Conservation (phyloP, 257 asterid species). For the Capsicum chinense region DNA sequence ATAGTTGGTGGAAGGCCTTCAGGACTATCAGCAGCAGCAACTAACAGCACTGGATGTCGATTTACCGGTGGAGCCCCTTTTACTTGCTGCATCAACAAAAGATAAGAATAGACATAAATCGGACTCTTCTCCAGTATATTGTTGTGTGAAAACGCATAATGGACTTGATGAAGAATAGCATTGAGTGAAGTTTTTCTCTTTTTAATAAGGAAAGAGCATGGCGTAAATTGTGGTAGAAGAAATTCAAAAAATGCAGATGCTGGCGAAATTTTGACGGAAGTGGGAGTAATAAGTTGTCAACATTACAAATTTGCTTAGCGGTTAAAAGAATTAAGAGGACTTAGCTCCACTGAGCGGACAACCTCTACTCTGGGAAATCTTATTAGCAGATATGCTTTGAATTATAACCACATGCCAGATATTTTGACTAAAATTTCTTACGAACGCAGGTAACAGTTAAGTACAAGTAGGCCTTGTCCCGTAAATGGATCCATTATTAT, state of each 20-base stretch:
- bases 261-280: not conserved
- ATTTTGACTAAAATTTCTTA: not conserved
- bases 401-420: not conserved
- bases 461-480: not conserved
- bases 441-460: not conserved
- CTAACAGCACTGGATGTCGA: slow-evolving; percentile 73
- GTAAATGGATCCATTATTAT: not conserved
- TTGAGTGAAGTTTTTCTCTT: not conserved
- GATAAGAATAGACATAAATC: not conserved
- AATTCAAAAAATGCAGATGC: not conserved
- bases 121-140: not conserved
- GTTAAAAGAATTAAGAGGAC: slow-evolving; percentile 9
- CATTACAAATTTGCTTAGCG: not conserved
- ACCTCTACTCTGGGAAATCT: not conserved
- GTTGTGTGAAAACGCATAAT: not conserved
- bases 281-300: not conserved
- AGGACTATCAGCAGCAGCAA: slow-evolving; percentile 81
- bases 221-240: not conserved
- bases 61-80: slow-evolving; percentile 48
- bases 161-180: not conserved
- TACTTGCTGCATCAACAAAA: slow-evolving; percentile 49
- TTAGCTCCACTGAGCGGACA: not conserved
- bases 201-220: not conserved
- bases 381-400: not conserved
- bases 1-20: slow-evolving; percentile 91